Evolutionary conservation across 2,329 filamentous ascomycete genomes (phyloP), one percentile per base, ranked within the genome.

Genomic region (Myrmaecium sp.): DNA sequence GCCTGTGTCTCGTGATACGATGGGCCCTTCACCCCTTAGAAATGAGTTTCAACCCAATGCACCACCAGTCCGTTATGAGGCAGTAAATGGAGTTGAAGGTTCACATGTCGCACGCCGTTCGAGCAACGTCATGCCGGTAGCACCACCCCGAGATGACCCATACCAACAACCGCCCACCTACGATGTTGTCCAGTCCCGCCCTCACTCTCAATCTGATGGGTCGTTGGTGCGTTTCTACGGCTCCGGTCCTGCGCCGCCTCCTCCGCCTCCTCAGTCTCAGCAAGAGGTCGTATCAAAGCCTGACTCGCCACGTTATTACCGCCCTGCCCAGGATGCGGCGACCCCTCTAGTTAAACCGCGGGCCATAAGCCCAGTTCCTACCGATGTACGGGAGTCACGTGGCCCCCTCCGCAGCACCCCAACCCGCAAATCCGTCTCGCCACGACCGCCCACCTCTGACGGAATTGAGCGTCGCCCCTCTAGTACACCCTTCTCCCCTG

Each of bases 401-500:
- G 51, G 39, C 46, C 62, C 35, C 49, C 49, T 36, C 43, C 57
- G 36, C 47, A 61, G 37, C 35, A 67, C 64, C 17, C 54, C 58
- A 6, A 54, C 54, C 5, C 69, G 78, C 27, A 84, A 84, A 47
- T 82, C 77, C 1, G 67, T 83, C 17, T 82, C 76, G 39, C 75
- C 78, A 3, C 66, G 67, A 2, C 76, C 77, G 10, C 51, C 52
- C 1, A 34, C 64, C 46, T 13, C 58, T 46, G 19, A 47, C 52
- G 28, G 60, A 54, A 24, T 42, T 13, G 47, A 55, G 24, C 60
- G 67, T 31, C 55, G 65, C 26, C 40, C 67, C 4, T 76, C 74
- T 2, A 65, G 63, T 10, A 51, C 77, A 4, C 77, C 77, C 0
- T 86, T 81, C 39, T 69, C 72, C 0, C 79, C 79, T 0, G 79